phyloP scores from a whole-genome alignment of 2,329 filamentous ascomycete genomes.

The Hymenoscyphus repandus region DNA sequence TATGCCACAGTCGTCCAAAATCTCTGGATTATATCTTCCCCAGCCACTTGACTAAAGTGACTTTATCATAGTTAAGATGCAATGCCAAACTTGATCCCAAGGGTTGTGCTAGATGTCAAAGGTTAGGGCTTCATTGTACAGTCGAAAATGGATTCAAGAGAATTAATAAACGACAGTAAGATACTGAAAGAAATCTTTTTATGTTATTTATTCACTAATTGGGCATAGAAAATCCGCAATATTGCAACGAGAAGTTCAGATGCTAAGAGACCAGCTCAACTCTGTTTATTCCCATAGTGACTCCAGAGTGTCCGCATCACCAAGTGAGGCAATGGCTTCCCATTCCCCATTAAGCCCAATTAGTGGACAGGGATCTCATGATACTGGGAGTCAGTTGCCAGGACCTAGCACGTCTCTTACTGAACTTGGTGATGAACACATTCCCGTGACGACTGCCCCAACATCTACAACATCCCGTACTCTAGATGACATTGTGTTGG shows the following conservation, averaged over 20 bases:
- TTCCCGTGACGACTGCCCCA: not conserved
- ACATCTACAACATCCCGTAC: slow-evolving; percentile 6
- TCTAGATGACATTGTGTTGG: slow-evolving; percentile 6
- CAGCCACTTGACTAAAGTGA: not conserved
- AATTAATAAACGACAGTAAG: slow-evolving; percentile 13
- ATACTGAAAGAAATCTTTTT: not conserved
- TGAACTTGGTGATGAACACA: not conserved
- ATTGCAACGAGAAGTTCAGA: slow-evolving; percentile 10
- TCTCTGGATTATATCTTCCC: not conserved
- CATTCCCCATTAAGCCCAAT: slow-evolving; percentile 6
- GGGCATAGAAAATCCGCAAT: slow-evolving; percentile 9
- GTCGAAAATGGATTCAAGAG: slow-evolving; percentile 13
- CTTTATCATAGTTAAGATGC: slow-evolving; percentile 7
- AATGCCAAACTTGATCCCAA: slow-evolving; percentile 12
- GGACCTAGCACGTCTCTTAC: not conserved
- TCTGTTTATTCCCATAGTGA: slow-evolving; percentile 3
- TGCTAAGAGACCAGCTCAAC: slow-evolving; percentile 8
- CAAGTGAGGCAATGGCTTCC: slow-evolving; percentile 5
- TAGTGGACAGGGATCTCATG: slow-evolving; percentile 7
- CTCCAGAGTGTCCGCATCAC: slow-evolving; percentile 5
- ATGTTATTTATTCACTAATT: not conserved
- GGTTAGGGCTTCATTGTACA: slow-evolving; percentile 6
- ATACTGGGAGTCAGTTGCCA: not conserved
- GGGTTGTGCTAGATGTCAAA: slow-evolving; percentile 7
- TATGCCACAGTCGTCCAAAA: not conserved